Conservation (phyloP, 495 filamentous ascomycete genomes). For the Parathielavia hyrcaniae region DNA sequence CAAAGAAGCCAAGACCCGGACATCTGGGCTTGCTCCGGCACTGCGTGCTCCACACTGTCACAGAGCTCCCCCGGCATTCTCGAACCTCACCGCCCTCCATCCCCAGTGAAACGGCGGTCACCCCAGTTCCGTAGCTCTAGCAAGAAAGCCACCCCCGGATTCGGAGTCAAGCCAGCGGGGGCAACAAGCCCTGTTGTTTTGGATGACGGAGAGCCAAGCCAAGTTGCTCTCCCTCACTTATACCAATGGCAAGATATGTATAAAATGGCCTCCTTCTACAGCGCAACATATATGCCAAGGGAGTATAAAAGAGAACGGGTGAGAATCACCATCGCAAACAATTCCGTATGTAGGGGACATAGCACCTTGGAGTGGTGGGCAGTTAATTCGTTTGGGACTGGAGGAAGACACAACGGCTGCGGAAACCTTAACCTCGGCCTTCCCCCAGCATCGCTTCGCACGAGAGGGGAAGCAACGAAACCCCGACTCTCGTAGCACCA, state of each 20-base stretch:
- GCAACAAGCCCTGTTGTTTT: conserved; percentile 7
- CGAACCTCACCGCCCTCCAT: conserved; percentile 12
- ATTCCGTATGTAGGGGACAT: background rate
- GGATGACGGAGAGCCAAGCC: background rate
- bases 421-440: no score
- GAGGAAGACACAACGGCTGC: background rate
- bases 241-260: background rate
- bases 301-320: background rate
- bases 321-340: background rate
- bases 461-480: no score
- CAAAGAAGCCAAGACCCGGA: conserved; percentile 3
- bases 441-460: no score
- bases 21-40: background rate
- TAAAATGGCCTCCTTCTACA: no score
- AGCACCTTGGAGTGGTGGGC: background rate
- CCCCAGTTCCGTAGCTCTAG: background rate
- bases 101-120: background rate
- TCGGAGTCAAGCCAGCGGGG: conserved; percentile 2
- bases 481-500: no score
- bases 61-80: conserved; percentile 4
- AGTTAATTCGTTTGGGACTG: background rate
- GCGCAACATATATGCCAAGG: background rate
- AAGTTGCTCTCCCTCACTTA: background rate
- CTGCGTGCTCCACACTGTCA: conserved; percentile 4
- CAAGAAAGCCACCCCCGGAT: conserved; percentile 13